Base-by-base conservation (phyloP, 1,284 basidiomycete species). In the Ceratobasidium sp. region DNA sequence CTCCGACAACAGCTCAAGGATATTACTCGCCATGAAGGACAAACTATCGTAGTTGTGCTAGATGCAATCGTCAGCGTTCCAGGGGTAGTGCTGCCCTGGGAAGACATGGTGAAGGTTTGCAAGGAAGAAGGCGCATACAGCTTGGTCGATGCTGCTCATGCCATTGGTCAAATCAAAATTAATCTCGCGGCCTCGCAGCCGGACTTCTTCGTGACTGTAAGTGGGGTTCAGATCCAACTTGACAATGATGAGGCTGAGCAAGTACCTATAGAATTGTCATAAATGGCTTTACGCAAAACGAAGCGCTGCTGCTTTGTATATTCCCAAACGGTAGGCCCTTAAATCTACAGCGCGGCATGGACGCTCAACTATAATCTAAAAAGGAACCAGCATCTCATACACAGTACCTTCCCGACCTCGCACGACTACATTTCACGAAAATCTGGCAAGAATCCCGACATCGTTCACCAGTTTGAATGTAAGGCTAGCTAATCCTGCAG, bases 271-370 rank as follows among this genome's bases (percentile, higher is more conserved):
- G 89, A 95, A 95, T 82, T 92, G 91, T 80, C 93, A 96, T 85
- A 96, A 96, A 83, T 96, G 95, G 95, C 85, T 96, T 2, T 91
- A 86, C 80, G 89, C 90, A 5, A 94, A 95, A 83, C 88, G 95
- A 7, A 88, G 90, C 9, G 91, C 89, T 73, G 92, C 94, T 0
- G 85, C 93, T 15, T 85, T 97, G 38, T 97, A 96, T 83, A 91
- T 94, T 1, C 92, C 95, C 0, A 88, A 89, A 80, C 87, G 93
- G 94, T 93, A 78, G 66, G 86, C 80, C 10, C 17, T 70, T 38
- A 9, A 38, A 28, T 59, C 28, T 59, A n/a, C 26, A 20, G 52
- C 69, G 46, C 44, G 44, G 28, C 17, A 56, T 57, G 46, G 66
- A 54, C 61, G 56, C 40, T 73, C 77, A 44, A 71, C 40, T n/a